phyloP scores from a whole-genome alignment of 2,329 filamentous ascomycete species.

The Fonsecaea nubica region DNA sequence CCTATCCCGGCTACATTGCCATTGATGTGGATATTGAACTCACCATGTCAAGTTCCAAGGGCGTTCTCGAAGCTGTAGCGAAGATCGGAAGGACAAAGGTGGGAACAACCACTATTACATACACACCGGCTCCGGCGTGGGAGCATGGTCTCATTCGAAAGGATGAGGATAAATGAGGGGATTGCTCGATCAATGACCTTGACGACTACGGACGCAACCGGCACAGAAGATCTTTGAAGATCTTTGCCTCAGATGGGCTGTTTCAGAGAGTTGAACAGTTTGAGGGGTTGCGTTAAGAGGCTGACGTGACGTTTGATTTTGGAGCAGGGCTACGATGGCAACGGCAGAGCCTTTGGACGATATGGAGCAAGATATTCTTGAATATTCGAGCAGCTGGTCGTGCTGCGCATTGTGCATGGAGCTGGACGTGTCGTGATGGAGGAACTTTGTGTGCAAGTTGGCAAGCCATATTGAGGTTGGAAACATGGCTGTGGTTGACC shows the following conservation, averaged over 20 bases:
- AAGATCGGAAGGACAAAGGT: slow-evolving; percentile 9
- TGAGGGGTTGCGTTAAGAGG: background rate
- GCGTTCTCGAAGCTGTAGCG: slow-evolving; percentile 7
- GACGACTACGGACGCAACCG: background rate
- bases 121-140: slow-evolving; percentile 7
- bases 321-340: background rate
- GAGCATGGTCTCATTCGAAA: background rate
- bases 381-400: background rate
- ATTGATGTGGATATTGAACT: slow-evolving; percentile 9
- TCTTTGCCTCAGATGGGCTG: background rate
- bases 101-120: slow-evolving; percentile 4
- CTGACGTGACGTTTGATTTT: background rate
- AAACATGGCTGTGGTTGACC: background rate
- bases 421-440: background rate
- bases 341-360: background rate
- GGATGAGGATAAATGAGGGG: background rate
- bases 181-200: background rate
- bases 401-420: background rate
- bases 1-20: background rate
- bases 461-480: background rate
- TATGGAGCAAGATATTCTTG: background rate
- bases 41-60: slow-evolving; percentile 11
- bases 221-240: background rate
- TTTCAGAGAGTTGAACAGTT: background rate
- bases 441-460: background rate